phyloP scores from a whole-genome alignment of 208 protist genomes.

The Leishmania tarentolae region DNA sequence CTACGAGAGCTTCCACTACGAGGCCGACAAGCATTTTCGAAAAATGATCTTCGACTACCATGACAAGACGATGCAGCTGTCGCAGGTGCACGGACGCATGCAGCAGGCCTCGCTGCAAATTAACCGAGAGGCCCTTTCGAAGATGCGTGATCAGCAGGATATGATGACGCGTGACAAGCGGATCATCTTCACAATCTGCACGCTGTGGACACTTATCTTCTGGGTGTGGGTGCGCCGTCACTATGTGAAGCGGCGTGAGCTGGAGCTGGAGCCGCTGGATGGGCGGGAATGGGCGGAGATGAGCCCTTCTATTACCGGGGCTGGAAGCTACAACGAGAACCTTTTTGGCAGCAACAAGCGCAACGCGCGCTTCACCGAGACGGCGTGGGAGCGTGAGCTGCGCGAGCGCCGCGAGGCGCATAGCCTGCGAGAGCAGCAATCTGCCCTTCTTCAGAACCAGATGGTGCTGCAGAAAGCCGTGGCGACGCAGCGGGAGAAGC shows the following conservation, averaged over 20 bases:
- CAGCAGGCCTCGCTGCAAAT: slow-evolving; percentile 77
- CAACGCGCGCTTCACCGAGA: slow-evolving; percentile 63
- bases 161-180: slow-evolving; percentile 82
- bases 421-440: slow-evolving; percentile 11
- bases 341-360: slow-evolving; percentile 65
- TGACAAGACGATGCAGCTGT: slow-evolving; percentile 87
- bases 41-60: slow-evolving; percentile 91
- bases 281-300: slow-evolving; percentile 13
- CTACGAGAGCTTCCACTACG: slow-evolving; percentile 89
- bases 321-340: slow-evolving; percentile 55
- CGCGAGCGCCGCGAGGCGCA: slow-evolving; percentile 54
- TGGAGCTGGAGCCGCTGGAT: slow-evolving; percentile 32
- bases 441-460: slow-evolving; percentile 17
- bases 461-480: slow-evolving; percentile 31
- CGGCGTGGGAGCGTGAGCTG: slow-evolving; percentile 80
- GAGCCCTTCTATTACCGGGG: slow-evolving; percentile 49
- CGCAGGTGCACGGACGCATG: slow-evolving; percentile 88
- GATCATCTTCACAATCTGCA: slow-evolving; percentile 59
- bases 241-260: slow-evolving; percentile 63
- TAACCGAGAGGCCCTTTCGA: slow-evolving; percentile 73
- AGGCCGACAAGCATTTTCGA: slow-evolving; percentile 76
- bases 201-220: slow-evolving; percentile 62
- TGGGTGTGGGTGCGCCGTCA: slow-evolving; percentile 89
- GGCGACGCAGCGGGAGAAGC: slow-evolving; percentile 10
- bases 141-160: slow-evolving; percentile 87